Evolutionary conservation across 2,329 filamentous ascomycete genomes (phyloP), one percentile per base, ranked within the genome.

Genomic region (Lasiodiplodia theobromae): DNA sequence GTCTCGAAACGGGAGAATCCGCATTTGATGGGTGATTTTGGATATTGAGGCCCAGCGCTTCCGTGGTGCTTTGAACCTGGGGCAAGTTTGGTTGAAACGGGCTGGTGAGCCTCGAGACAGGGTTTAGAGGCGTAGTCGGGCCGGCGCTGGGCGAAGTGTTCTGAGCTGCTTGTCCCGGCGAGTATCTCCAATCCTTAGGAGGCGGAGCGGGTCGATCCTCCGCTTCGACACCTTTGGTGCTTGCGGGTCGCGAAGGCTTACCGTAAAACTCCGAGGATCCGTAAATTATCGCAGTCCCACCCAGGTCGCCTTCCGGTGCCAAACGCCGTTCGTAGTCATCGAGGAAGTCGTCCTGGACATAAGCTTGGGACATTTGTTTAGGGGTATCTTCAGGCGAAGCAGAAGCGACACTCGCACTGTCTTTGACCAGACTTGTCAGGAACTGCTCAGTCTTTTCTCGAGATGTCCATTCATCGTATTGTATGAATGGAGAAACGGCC

Each of bases 391-490:
- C 66, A 23, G 67, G 58, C n/a, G 54, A 66, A 18, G 52, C 14
- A 10, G 51, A 54, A 40, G 44, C 44, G 40, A 54, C 47, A 28
- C 34, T 37, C 14, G 37, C 23, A 21, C n/a, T 60, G 16, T 79
- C 78, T 68, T 77, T 79, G 37, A 81, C 68, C n/a, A 81, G 65
- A 69, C 86, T 80, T 68, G 86, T 82, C 5, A 88, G 75, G 73
- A 86, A 88, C n/a, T 86, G 80, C 69, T 86, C 84, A 3, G 84
- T 86, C 2, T 85, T 84, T 68, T 85, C 84, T 68, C 84, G 85
- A 1, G 85, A 84, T 64, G 86, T 84, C 83, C 85, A 88, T n/a
- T 57, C 58, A 11, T 63, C 65, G 23, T 67, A 57, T 8, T 83
- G 83, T 69, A 85, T 81, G 70, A 83, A 83, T n/a, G 84, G 85